phyloP scores from a whole-genome alignment of 441 rosid genomes.

The Erodium moschatum region DNA sequence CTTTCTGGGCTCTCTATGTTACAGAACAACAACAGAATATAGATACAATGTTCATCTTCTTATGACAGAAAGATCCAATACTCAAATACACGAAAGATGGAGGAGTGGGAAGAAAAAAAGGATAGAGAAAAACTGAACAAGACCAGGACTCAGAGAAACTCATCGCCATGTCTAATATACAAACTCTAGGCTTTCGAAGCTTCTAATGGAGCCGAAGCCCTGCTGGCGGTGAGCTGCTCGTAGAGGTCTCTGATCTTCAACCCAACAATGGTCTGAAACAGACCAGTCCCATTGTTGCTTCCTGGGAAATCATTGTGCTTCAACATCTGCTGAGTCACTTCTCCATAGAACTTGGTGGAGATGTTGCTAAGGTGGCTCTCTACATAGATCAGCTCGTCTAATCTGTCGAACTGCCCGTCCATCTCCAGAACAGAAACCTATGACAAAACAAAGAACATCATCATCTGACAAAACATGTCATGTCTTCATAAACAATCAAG shows the following conservation, averaged over 20 bases:
- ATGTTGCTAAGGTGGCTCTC: constrained; percentile 94
- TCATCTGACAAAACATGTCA: not conserved
- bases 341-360: constrained; percentile 90
- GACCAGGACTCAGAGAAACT: not conserved
- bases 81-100: constrained; percentile 21
- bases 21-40: constrained; percentile 22
- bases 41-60: constrained; percentile 24
- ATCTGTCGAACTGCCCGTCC: constrained; percentile 96
- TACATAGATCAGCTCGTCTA: constrained; percentile 83
- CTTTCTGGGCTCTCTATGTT: constrained; percentile 31
- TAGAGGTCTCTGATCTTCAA: constrained; percentile 83
- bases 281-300: constrained; percentile 90
- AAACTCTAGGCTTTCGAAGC: constrained; percentile 51
- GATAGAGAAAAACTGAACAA: constrained; percentile 4
- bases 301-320: constrained; percentile 92
- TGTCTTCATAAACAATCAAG: too few relatives aligned
- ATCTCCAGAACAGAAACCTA: constrained; percentile 87
- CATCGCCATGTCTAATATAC: constrained; percentile 4
- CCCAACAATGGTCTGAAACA: constrained; percentile 89
- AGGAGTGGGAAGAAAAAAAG: constrained; percentile 1
- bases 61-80: constrained; percentile 11
- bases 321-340: constrained; percentile 93
- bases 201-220: constrained; percentile 41
- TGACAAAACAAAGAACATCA: not conserved
- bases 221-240: constrained; percentile 57